Base-by-base conservation (phyloP, 2,329 filamentous ascomycete genomes). In the Penicillium brevicompactum region DNA sequence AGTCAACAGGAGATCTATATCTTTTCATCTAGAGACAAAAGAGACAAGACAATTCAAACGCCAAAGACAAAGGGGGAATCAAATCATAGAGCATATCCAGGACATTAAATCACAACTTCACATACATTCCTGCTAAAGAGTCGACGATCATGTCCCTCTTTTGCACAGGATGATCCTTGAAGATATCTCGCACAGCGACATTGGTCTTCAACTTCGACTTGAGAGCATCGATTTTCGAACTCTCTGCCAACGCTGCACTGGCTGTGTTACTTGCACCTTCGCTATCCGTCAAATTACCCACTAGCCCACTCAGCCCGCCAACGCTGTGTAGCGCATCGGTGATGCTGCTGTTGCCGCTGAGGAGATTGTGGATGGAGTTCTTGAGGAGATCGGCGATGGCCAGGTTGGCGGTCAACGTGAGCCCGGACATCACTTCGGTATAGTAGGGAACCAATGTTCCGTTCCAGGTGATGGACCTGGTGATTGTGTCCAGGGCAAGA, bases 371-470 rank as follows among this genome's bases (percentile, higher is more conserved):
- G n/a, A 73, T 49, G 1, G 70, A 72, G 48, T 73, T 73, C 42
- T 61, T 63, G 9, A 74, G 22, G 7, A 69, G 57, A 11, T 56
- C 58, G 11, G 58, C 61, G 9, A 74, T 47, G 11, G 64, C 56
- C 5, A 73, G 63, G 13, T 69, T 50, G 2, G 70, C 70, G 2
- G 61, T 65, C 21, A 74, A 60, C 4, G 67, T 59, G 1, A 74
- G 64, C 5, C 67, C 53, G 21, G 61, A 62, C 69, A 74, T 71
- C 8, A 67, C 67, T 0, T 70, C 49, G 4, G 69, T 69, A 57
- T 74, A 74, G 62, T 74, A 74, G 10, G 69, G 68, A 1, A 74
- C 65, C 13, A 60, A 46, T 5, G 61, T 65, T 31, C 68, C 70
- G 1, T 73, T 67, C 58, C 67, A 72, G 10, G 54, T 55, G 10